Evolutionary conservation across 2,329 filamentous ascomycete genomes (phyloP), one percentile per base, ranked within the genome.

Genomic region (Arthroderma sp.): DNA sequence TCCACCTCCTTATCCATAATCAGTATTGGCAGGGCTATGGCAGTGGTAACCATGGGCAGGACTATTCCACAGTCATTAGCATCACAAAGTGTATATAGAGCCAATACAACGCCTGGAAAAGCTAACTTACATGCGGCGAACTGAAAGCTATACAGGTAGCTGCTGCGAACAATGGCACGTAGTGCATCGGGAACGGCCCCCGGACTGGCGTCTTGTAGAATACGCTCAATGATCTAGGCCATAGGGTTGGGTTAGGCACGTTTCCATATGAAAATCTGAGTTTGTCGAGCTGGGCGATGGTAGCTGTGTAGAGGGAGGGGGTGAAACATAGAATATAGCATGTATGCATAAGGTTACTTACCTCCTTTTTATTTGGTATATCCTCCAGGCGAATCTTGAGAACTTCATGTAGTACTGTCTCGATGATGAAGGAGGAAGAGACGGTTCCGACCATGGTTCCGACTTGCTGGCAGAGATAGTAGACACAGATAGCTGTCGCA

Each of bases 381-480:
- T 51, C 47, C 8, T 51, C n/a, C 25, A 51, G 15, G n/a, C 47
- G 47, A 17, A 51, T 51, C 5, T 33, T 51, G 15, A 51, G 47
- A 3, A 51, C 47, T 31, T 51, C 47, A 33, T 25, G 47, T 8
- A 51, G 8, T n/a, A 51, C 33, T 33, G 47, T 31, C 17, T 51
- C 47, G n/a, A 51, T 51, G 8, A 25, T 51, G 1, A 51, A 19
- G 28, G 47, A 51, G 47, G 47, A 51, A 31, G 33, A 17, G 11
- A 54, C 52, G 9, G 37, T 54, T 54, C 52, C 52, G 17, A 54
- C 9, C 52, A 54, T 54, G n/a, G 52, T 54, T 21, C 52, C 52
- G 21, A 54, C 31, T 19, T 54, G 52, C 33, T 54, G 54, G 6
- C 28, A 56, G 19, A 44, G 38, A 31, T 56, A 44, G n/a, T 56